Evolutionary conservation across 768 basidiomycete species (phyloP).

Genomic region (Phylloporus sp.): DNA sequence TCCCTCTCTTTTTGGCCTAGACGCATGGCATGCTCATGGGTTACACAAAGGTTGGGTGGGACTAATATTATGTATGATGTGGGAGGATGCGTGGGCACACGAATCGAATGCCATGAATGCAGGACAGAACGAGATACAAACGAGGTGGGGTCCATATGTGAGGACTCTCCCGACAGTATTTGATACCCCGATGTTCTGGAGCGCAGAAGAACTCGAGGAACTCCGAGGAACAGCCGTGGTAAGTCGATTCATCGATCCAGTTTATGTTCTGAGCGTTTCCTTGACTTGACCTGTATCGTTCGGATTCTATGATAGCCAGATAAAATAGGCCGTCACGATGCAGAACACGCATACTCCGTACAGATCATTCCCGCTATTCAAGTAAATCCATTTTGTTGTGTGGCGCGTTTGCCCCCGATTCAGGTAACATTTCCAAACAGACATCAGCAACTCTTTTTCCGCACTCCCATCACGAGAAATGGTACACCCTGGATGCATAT

Average conservation of each 20-base stretch:
- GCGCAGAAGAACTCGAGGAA: constrained; percentile 62
- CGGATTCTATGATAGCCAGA: constrained; percentile 40
- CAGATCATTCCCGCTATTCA: constrained; percentile 69
- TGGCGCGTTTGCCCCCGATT: not conserved
- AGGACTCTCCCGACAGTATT: constrained; percentile 63
- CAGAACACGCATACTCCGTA: constrained; percentile 65
- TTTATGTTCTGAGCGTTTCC: not conserved
- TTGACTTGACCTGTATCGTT: not conserved
- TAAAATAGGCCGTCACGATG: constrained; percentile 83
- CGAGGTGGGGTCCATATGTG: constrained; percentile 26
- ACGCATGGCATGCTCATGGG: constrained; percentile 57
- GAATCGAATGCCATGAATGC: constrained; percentile 48
- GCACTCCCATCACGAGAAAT: constrained; percentile 35
- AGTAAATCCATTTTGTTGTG: constrained; percentile 37
- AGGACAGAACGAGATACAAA: constrained; percentile 1
- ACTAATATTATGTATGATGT: constrained; percentile 93
- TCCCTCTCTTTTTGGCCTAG: constrained; percentile 51
- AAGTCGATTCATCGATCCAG: constrained; percentile 47
- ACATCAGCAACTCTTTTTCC: constrained; percentile 72
- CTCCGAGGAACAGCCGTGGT: constrained; percentile 84
- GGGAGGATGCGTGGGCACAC: constrained; percentile 70
- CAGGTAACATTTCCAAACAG: constrained; percentile 33
- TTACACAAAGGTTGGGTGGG: constrained; percentile 80
- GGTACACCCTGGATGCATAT: constrained; percentile 70
- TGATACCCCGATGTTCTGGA: constrained; percentile 96